Base-by-base conservation (phyloP, 257 asterid genomes). In the Nicotiana undulata region DNA sequence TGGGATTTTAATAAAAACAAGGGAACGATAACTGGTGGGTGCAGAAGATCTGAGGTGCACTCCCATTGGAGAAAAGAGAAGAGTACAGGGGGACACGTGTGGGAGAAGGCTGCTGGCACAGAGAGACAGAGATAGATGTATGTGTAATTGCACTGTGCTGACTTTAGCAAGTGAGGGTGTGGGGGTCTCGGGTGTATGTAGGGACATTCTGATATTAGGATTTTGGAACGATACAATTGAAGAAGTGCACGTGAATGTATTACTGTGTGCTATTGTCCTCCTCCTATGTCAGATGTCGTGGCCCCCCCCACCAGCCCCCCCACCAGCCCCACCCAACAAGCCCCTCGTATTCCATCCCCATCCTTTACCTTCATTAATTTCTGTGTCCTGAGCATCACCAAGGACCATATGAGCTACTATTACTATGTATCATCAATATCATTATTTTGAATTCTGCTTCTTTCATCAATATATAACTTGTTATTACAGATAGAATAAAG, bases 241-340 rank as follows among this genome's bases (percentile, higher is more conserved):
- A 81, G 87, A 90, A 79, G 91, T 91, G 92, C 96, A 91, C 96
- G 96, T 91, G 96, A 91, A 90, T 82, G 82, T 86, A 89, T 86
- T 82, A 86, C 91, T 85, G 84, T 85, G 88, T 70, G 77, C 77
- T 44, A 44, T 70, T 70, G 77, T 70, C 77, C 59, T 70, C 59
- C 84, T 78, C 63, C 80, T 75, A 84, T 85, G 86, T 70, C 77
- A 70, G 77, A 44, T 70, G 59, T 44, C 12, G 20, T 70, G 77
- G 22, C 77, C 59, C 77, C 77, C 56, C 28, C 6, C 52, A 58
- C 77, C 29, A 0, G 4, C 75, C 22, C 44, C 56, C 28, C 6
- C 52, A 58, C 77, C 29, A 0, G 4, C 75, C 22, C 44, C 13
- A 3, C 49, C 26, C 29, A 24, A 52, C 76, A 16, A 2, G 5